Evolutionary conservation across 2,329 filamentous ascomycete species (phyloP).

Genomic region (Ustulina deusta): DNA sequence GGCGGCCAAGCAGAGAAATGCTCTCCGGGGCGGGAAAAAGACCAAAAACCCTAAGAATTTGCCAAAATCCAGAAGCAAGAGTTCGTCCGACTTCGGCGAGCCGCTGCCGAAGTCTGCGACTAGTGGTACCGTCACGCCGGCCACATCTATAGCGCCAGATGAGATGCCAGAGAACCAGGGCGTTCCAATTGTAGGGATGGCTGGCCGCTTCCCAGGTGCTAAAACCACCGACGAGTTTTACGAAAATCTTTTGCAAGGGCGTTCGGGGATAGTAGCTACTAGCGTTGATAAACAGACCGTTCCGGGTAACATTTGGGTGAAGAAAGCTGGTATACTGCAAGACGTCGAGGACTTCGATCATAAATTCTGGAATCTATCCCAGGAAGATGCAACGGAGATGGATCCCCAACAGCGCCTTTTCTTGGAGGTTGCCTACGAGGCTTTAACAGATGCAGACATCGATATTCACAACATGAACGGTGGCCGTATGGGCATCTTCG

Average conservation of each 20-base stretch:
- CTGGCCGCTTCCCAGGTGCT: conserved; percentile 10
- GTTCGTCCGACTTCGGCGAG: too few species aligned
- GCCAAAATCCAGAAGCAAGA: too few species aligned
- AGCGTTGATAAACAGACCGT: not conserved
- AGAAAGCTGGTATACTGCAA: conserved; percentile 4
- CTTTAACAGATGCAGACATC: conserved; percentile 11
- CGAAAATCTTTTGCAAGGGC: conserved; percentile 4
- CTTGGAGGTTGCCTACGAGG: conserved; percentile 17
- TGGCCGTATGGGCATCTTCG: conserved; percentile 5
- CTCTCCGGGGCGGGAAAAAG: too few species aligned
- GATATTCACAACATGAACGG: conserved; percentile 4
- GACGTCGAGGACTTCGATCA: conserved; percentile 9
- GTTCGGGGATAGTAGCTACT: not conserved
- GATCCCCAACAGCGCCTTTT: conserved; percentile 16
- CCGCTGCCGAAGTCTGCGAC: too few species aligned
- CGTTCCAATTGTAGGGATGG: conserved; percentile 8
- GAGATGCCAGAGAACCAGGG: too few species aligned
- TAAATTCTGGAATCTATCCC: conserved; percentile 11
- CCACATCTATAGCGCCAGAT: too few species aligned
- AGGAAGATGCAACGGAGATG: conserved; percentile 10
- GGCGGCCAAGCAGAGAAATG: too few species aligned
- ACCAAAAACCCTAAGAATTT: too few species aligned
- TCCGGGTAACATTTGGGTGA: conserved; percentile 12
- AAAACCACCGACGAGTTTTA: conserved; percentile 9
- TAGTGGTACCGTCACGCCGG: too few species aligned